A percentile compares a stretch with the other conserved stretches of the same genome.
These are phyloP conservation scores for Aspergillus ustus DNA, from an alignment of 2,329 filamentous ascomycete genomes.

Conservation along the genomic window DNA sequence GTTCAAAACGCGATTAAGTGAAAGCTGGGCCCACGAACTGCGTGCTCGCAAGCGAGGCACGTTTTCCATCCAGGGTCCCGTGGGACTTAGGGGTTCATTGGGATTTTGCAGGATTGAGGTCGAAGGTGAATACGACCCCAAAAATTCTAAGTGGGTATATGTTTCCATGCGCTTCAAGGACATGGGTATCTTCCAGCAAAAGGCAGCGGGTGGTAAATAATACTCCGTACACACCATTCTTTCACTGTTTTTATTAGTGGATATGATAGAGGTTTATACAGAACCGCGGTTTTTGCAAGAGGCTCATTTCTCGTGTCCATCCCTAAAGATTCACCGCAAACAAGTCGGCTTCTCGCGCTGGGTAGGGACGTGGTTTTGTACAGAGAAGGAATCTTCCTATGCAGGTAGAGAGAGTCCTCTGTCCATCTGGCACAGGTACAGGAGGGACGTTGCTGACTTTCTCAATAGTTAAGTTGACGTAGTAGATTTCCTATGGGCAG, in stretches of 20 bases:
- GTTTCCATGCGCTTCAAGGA: conserved; percentile 40
- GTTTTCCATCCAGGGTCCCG: conserved; percentile 40
- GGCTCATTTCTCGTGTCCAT: background rate
- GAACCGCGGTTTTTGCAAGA: background rate
- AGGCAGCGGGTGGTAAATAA: conserved; percentile 28
- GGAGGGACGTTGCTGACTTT: no score
- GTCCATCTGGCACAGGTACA: no score
- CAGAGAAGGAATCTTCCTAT: background rate
- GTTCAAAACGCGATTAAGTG: conserved; percentile 36
- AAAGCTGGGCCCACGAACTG: conserved; percentile 26
- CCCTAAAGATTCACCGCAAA: background rate
- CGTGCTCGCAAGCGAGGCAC: conserved; percentile 36
- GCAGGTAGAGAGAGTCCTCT: no score
- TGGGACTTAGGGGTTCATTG: conserved; percentile 38
- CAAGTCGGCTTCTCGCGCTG: background rate
- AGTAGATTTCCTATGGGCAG: no score
- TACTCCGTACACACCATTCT: background rate
- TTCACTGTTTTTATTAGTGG: background rate
- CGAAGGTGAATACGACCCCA: conserved; percentile 42
- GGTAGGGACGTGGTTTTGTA: background rate
- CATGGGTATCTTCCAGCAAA: conserved; percentile 34
- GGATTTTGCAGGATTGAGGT: conserved; percentile 43
- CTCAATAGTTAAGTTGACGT: no score
- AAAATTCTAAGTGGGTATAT: conserved; percentile 32
- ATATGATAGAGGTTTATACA: background rate